Base-by-base conservation (phyloP, 2,329 filamentous ascomycete species). In the Pseudofabraea citricarpa region DNA sequence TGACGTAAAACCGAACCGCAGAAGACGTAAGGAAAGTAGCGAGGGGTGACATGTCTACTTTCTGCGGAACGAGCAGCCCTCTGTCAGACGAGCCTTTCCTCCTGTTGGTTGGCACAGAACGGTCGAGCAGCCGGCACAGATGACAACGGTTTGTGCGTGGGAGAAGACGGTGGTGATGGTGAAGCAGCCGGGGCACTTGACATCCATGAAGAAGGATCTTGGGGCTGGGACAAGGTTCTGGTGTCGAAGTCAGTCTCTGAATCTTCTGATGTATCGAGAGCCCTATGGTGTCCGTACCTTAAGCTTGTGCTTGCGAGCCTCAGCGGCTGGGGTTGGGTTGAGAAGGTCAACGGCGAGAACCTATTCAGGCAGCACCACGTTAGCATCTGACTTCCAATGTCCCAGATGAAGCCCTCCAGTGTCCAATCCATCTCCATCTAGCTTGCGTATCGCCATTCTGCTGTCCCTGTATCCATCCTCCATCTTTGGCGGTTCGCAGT, bases 131-230 rank as follows among this genome's bases (percentile, higher is more conserved):
- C 93, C 93, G 69, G 90, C 90, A 86, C 93, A 98, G 82, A 97
- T 94, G 74, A 98, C 93, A 72, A 98, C 93, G 71, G 93, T 98
- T 83, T 98, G 93, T 73, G 93, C 93, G 83, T 98, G 93, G 56
- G 91, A 97, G 88, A 97, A 98, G 75, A 98, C 93, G 73, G 93
- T 98, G 73, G 93, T 98, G 83, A 98, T 98, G 74, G 90, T 96
- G 86, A 97, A 98, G 88, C 93, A 98, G 67, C 93, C 93, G 71
- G 93, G 93, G 87, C 93, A 98, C 87, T 98, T 98, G 81, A 98
- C 93, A 72, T 98, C 93, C 93, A 98, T 98, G 88, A 98, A 98
- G 87, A 97, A 98, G 61, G 91, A 97, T 72, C 93, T 89, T 66
- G 93, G 93, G 59, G 82, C 85, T 65, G 93, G 93, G 70, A 98